Base-by-base conservation (phyloP, 2,329 filamentous ascomycete species). In the Juglanconis sp. region DNA sequence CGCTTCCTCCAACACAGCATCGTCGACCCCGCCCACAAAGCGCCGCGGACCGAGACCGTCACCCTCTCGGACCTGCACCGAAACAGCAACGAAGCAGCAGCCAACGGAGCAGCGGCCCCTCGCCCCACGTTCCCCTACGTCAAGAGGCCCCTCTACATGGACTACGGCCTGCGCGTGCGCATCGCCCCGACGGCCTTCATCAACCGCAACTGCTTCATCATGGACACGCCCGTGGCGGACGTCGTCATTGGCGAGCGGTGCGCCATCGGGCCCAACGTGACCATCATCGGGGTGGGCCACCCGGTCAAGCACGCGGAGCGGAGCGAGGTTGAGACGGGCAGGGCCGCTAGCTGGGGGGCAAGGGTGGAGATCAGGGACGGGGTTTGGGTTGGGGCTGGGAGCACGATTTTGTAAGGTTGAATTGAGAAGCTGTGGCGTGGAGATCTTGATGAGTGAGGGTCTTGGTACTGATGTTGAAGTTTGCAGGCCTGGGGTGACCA, bases 301-400 rank as follows among this genome's bases (percentile, higher is more conserved):
- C 66, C 68, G 5, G 50, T 68, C 15, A 60, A 58, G 10, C 64
- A 65, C 9, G 65, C 68, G 59, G 70, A 70, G 55, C 65, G 69
- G 9, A 62, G 64, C 13, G 65, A 69, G 60, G 68, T 68, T 51
- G 59, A 68, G 15, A 60, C 59, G 1, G 59, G 63, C 5, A 64
- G 64, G 57, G 62, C 65, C 34, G 59, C 58, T 34, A 72, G 70
- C 58, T 67, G 67, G 35, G 71, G 71, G 11, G 66, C 68, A 17
- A 67, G 63, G 4, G 71, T 77, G 36, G 67, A 63, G 2, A 74
- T 78, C 52, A 74, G 71, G 1, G 66, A 76, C 44, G 68, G 74
- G 42, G 74, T 74, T 35, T 78, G 74, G 74, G 73, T 78, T 48
- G 74, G 76, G 2, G 72, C 70, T 11, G 68, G 70, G 17, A 74